Conservation (phyloP, 495 filamentous ascomycete genomes). For the Aspergillus ostianus region DNA sequence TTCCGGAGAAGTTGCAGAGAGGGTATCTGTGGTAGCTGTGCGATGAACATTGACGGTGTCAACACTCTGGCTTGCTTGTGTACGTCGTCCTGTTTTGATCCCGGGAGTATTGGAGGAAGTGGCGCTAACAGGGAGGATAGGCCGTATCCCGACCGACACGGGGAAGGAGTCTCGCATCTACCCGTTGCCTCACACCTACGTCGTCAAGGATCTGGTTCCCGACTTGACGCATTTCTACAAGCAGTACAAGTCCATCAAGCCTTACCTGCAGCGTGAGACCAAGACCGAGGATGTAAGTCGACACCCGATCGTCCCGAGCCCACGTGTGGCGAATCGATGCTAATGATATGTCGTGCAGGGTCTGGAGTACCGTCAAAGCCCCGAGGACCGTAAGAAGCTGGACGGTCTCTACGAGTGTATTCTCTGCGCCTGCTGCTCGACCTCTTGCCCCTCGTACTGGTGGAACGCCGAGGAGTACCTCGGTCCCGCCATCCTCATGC, state of each 20-base stretch:
- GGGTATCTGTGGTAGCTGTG: constrained; percentile 97
- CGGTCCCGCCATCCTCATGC: constrained; percentile 90
- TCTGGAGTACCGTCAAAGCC: constrained; percentile 84
- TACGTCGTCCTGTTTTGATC: constrained; percentile 54
- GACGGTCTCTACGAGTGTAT: constrained; percentile 99
- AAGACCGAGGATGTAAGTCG: constrained; percentile 68
- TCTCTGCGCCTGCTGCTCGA: constrained; percentile 98
- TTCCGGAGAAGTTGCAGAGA: constrained; percentile 94
- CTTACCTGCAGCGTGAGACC: constrained; percentile 88
- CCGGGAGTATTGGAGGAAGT: neutral
- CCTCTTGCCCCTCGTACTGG: constrained; percentile 98
- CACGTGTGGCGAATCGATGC: neutral
- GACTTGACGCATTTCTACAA: constrained; percentile 99
- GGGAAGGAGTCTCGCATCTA: constrained; percentile 88
- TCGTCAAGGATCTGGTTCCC: constrained; percentile 97
- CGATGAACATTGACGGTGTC: constrained; percentile 98
- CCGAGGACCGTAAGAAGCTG: constrained; percentile 89
- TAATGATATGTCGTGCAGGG: constrained; percentile 51
- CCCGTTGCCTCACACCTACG: constrained; percentile 96
- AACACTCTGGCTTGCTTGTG: constrained; percentile 97
- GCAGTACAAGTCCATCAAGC: constrained; percentile 99
- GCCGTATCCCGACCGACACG: constrained; percentile 88
- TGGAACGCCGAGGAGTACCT: constrained; percentile 99
- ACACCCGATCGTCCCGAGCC: neutral
- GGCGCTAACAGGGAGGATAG: constrained; percentile 41